These are phyloP conservation scores for Wickerhamiella kazuoi DNA, from an alignment of 805 yeast genomes.

Conservation along the genomic window DNA sequence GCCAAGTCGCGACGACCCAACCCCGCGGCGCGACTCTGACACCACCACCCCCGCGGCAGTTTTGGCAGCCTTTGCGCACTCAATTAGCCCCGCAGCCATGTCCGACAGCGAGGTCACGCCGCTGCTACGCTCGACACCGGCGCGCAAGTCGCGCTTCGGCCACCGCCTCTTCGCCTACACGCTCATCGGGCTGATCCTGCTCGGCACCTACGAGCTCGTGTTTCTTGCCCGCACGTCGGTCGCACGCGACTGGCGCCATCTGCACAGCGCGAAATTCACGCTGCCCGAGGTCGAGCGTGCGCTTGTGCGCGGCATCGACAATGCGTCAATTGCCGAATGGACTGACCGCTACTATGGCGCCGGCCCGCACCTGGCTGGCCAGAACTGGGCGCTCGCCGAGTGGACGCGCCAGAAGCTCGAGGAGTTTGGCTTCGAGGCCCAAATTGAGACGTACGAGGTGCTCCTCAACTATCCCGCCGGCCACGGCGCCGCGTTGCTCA, in stretches of 20 bases:
- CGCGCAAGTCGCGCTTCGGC: neutral
- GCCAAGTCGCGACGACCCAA: no score
- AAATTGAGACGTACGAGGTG: constrained; percentile 41
- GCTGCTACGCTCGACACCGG: constrained; percentile 2
- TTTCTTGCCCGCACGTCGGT: constrained; percentile 17
- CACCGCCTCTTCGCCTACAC: constrained; percentile 16
- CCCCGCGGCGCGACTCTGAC: no score
- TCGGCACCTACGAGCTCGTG: constrained; percentile 13
- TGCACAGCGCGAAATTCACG: constrained; percentile 9
- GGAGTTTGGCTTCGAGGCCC: constrained; percentile 40
- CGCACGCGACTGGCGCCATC: constrained; percentile 15
- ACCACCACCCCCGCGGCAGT: no score
- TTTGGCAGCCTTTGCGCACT: no score
- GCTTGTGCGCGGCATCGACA: constrained; percentile 6
- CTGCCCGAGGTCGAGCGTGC: constrained; percentile 9
- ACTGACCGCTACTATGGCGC: constrained; percentile 14
- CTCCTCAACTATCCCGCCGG: constrained; percentile 46
- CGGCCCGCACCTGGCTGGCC: constrained; percentile 23
- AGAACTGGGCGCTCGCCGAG: constrained; percentile 24
- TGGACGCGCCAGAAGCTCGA: constrained; percentile 43
- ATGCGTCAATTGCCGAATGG: constrained; percentile 6
- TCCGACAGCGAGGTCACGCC: constrained; percentile 3
- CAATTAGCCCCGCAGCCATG: no score
- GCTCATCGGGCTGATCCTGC: constrained; percentile 10
- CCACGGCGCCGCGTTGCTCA: constrained; percentile 31